Base-by-base conservation (phyloP, 192 early-diverging fungal genomes). In the Podila clonocystis region DNA sequence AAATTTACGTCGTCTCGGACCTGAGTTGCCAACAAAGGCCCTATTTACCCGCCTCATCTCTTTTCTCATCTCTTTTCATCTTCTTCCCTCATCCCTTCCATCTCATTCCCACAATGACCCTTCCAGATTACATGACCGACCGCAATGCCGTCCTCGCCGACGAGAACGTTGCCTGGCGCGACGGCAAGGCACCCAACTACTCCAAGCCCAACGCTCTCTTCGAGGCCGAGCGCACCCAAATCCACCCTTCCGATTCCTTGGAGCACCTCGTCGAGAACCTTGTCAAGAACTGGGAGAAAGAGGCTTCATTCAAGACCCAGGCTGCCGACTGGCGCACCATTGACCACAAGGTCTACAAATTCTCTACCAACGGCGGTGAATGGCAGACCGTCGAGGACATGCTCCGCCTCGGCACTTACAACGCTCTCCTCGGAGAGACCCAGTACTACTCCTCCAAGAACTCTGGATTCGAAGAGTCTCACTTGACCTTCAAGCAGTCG, bases 251-350 rank as follows among this genome's bases (percentile, higher is more conserved):
- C 71, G 84, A 83, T 9, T 84, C 82, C 38, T 70, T 85, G n/a
- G 75, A 70, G 38, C 63, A 60, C 38, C 64, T 85, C 17, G 84
- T 85, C 5, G 74, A 72, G 24, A 85, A 85, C 60, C 72, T 85
- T 9, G 84, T 85, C 65, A 85, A 85, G 76, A 85, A 85, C 82
- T 85, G 84, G 84, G 84, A 85, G 60, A 85, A 85, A 67, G 84
- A 85, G 31, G 72, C 75, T 22, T 85, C 84, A 19, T 85, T 75
- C 52, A 85, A 85, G 65, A 60, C 75, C 13, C 63, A 63, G 50
- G 82, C 82, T 26, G 84, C 74, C 50, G 68, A 85, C 58, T 75
- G 73, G 55, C 84, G 84, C 55, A 85, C 84, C n/a, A 85, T 85
- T 28, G 66, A 83, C 33, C 72, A 67, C 45, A 66, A 83, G 38